phyloP scores from a whole-genome alignment of 2,329 filamentous ascomycete species.

The Beauveria caledonica region DNA sequence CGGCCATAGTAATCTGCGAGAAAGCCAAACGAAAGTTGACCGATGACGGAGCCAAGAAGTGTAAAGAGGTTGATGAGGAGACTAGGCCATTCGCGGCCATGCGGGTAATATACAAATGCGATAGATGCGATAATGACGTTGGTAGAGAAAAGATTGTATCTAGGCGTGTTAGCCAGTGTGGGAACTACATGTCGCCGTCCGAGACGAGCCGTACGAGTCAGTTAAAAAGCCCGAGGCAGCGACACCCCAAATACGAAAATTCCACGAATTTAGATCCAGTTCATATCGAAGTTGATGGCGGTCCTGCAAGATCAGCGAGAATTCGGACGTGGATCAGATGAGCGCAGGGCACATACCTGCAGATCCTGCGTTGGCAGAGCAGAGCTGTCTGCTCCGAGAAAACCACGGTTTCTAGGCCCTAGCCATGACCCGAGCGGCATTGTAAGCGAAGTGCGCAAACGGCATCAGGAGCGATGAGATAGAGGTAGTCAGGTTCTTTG shows the following conservation, averaged over 20 bases:
- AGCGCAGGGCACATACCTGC: conserved; percentile 29
- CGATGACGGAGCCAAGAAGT: conserved; percentile 42
- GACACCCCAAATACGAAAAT: conserved; percentile 45
- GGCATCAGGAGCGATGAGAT: neutral
- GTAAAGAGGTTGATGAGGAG: conserved; percentile 45
- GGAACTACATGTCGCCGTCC: neutral
- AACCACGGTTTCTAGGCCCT: conserved; percentile 38
- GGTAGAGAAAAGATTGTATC: conserved; percentile 47
- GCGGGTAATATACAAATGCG: conserved; percentile 44
- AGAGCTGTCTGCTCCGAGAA: conserved; percentile 42
- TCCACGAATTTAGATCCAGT: conserved; percentile 47
- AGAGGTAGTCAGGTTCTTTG: neutral
- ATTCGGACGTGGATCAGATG: neutral
- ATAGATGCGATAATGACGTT: conserved; percentile 47
- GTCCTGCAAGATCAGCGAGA: conserved; percentile 28
- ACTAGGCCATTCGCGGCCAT: conserved; percentile 35
- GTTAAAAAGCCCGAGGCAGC: conserved; percentile 47
- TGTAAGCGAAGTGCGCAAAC: neutral
- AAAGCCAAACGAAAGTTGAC: conserved; percentile 44
- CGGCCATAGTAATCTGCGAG: conserved; percentile 47
- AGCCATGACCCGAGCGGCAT: conserved; percentile 24
- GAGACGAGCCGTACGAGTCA: conserved; percentile 35
- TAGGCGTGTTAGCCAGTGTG: conserved; percentile 17
- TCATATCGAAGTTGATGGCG: conserved; percentile 44
- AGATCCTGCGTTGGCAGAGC: conserved; percentile 40